Percentiles rank a stretch among this genome's conserved stretches.
Conservation (phyloP, 495 filamentous ascomycete genomes). For the Lindgomyces ingoldianus region DNA sequence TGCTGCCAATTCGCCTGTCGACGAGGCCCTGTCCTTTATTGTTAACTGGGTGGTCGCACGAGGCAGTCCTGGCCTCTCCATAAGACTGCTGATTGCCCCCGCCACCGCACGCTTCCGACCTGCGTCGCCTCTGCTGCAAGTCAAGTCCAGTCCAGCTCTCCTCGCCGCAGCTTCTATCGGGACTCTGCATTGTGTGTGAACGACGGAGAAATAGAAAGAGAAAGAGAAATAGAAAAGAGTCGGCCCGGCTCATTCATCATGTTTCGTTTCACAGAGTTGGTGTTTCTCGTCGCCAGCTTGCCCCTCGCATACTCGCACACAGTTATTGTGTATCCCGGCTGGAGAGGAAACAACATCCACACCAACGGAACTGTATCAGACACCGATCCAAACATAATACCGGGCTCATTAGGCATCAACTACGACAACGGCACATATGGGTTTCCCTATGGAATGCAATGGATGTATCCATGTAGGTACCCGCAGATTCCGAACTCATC, state of each 20-base stretch:
- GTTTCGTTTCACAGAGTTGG: conserved; percentile 40
- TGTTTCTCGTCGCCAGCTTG: conserved; percentile 43
- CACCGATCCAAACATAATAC: conserved; percentile 40
- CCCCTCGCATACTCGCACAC: conserved; percentile 71
- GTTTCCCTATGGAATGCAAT: conserved; percentile 94
- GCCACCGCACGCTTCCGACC: background rate
- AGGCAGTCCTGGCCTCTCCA: background rate
- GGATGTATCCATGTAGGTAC: conserved; percentile 93
- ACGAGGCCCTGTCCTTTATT: background rate
- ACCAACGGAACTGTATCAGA: conserved; percentile 61
- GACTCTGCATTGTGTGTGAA: background rate
- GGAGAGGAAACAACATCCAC: conserved; percentile 89
- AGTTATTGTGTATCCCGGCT: conserved; percentile 89
- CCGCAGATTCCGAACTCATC: background rate
- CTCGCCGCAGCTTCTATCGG: background rate
- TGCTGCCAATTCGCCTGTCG: conserved; percentile 15
- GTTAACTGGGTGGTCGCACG: conserved; percentile 6
- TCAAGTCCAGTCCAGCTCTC: background rate
- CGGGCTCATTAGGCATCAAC: conserved; percentile 51
- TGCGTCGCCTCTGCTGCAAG: background rate
- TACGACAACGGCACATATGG: conserved; percentile 44
- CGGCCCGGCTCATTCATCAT: conserved; percentile 3
- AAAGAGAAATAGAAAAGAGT: too few species aligned
- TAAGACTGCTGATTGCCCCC: conserved; percentile 16
- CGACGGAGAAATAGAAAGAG: background rate